phyloP scores from a whole-genome alignment of 1,139 yeast genomes.

The Saccharomyces hybrid region DNA sequence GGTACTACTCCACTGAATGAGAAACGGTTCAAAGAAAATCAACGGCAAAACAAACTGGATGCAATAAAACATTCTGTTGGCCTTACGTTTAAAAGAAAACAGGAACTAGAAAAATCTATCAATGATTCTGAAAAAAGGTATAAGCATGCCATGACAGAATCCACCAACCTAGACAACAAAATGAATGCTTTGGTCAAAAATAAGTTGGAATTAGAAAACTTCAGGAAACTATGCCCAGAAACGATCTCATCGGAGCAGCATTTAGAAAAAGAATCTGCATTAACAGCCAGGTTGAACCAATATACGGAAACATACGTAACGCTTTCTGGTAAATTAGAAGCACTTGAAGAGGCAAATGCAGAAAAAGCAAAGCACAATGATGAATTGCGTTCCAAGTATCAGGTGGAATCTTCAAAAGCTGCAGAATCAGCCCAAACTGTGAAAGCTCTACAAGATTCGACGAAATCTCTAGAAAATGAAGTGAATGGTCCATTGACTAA shows the following conservation, averaged over 20 bases:
- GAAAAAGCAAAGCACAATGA: slow-evolving; percentile 37
- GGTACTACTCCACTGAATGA: slow-evolving; percentile 30
- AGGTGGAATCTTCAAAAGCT: slow-evolving; percentile 47
- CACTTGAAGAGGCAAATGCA: slow-evolving; percentile 29
- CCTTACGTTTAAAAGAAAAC: slow-evolving; percentile 39
- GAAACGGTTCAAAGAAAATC: slow-evolving; percentile 40
- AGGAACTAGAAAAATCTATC: slow-evolving; percentile 45
- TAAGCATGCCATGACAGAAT: slow-evolving; percentile 38
- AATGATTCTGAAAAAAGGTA: slow-evolving; percentile 42
- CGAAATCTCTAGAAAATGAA: slow-evolving; percentile 33
- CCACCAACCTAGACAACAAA: slow-evolving; percentile 23
- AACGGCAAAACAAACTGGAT: slow-evolving; percentile 46
- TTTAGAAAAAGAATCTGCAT: neutral
- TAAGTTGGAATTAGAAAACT: slow-evolving; percentile 8
- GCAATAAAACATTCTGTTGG: slow-evolving; percentile 42
- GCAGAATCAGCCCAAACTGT: slow-evolving; percentile 42
- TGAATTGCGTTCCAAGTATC: slow-evolving; percentile 42
- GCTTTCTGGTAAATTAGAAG: slow-evolving; percentile 9
- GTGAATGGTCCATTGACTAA: slow-evolving; percentile 21
- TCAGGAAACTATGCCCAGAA: neutral
- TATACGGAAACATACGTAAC: neutral
- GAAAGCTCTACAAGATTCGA: slow-evolving; percentile 30
- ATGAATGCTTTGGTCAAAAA: slow-evolving; percentile 7
- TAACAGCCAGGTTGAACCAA: slow-evolving; percentile 2
- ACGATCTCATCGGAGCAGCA: slow-evolving; percentile 7